phyloP scores from a whole-genome alignment of 306 rosid species.

The Fragaria nilgerrensis region DNA sequence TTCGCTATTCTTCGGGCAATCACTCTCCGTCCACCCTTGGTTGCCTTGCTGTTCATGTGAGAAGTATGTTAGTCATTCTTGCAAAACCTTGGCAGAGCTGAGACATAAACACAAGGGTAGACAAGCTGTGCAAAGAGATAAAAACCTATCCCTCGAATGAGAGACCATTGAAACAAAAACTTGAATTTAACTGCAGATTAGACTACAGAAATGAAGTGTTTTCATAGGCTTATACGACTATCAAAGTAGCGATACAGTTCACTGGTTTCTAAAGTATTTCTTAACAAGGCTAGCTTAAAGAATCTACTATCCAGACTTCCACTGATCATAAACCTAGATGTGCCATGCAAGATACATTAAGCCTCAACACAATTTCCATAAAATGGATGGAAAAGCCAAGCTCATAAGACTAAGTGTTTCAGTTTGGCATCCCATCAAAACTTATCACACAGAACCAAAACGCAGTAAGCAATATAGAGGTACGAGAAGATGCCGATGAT shows the following conservation, averaged over 20 bases:
- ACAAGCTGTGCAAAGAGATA: background rate
- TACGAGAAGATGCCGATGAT: background rate
- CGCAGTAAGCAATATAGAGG: background rate
- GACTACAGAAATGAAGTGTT: background rate
- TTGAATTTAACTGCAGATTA: background rate
- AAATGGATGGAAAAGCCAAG: background rate
- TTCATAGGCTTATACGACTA: background rate
- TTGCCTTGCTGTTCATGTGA: conserved; percentile 75
- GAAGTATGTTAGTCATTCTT: conserved; percentile 11
- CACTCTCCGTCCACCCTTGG: conserved; percentile 87
- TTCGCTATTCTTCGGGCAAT: conserved; percentile 89
- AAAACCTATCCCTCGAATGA: background rate
- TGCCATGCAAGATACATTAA: background rate
- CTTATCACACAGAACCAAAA: background rate
- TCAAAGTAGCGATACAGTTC: background rate
- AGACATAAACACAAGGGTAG: background rate
- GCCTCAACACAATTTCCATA: conserved; percentile 7
- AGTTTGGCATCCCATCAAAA: background rate
- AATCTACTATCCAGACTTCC: too few relatives aligned
- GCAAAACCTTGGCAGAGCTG: conserved; percentile 1
- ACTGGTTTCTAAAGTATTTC: too few relatives aligned
- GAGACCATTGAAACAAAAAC: background rate
- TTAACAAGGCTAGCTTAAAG: too few relatives aligned
- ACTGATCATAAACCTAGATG: background rate
- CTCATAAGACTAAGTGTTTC: background rate